phyloP scores from a whole-genome alignment of 371 early-diverging fungal species.

The Mortierella sp. region DNA sequence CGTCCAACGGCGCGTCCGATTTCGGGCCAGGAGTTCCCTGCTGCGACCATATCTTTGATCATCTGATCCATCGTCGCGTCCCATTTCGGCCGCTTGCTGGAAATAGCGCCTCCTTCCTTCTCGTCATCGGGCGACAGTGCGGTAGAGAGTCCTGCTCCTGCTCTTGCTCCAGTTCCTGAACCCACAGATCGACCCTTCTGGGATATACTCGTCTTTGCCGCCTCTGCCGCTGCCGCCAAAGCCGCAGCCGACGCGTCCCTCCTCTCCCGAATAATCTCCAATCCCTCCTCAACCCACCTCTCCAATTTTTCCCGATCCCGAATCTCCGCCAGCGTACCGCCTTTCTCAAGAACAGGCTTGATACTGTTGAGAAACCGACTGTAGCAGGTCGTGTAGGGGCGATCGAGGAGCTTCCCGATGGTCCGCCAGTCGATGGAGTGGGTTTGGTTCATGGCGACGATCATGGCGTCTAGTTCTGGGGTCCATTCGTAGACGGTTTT shows the following conservation, averaged over 20 bases:
- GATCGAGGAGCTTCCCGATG: constrained; percentile 25
- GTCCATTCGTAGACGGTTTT: constrained; percentile 11
- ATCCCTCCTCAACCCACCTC: constrained; percentile 7
- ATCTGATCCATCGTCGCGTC: constrained; percentile 12
- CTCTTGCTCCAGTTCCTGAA: neutral
- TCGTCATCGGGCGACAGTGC: neutral
- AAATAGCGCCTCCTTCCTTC: neutral
- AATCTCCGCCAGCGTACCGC: constrained; percentile 23
- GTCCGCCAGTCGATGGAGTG: constrained; percentile 38
- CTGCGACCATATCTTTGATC: constrained; percentile 27
- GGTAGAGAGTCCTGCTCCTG: neutral
- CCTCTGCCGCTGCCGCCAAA: too few relatives aligned
- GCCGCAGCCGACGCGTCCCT: neutral
- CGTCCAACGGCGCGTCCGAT: constrained; percentile 30
- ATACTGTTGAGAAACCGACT: constrained; percentile 18
- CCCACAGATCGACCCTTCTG: neutral
- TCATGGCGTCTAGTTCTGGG: constrained; percentile 29
- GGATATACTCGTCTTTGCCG: neutral
- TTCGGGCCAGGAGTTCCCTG: constrained; percentile 25
- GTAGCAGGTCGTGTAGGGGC: constrained; percentile 34
- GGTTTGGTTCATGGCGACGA: constrained; percentile 16
- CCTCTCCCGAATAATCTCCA: neutral
- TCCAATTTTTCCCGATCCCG: constrained; percentile 19
- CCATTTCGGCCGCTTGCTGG: constrained; percentile 12
- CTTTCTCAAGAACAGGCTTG: constrained; percentile 16